Base-by-base conservation (phyloP, 1,139 yeast genomes). In the Tardiomyces blankii region DNA sequence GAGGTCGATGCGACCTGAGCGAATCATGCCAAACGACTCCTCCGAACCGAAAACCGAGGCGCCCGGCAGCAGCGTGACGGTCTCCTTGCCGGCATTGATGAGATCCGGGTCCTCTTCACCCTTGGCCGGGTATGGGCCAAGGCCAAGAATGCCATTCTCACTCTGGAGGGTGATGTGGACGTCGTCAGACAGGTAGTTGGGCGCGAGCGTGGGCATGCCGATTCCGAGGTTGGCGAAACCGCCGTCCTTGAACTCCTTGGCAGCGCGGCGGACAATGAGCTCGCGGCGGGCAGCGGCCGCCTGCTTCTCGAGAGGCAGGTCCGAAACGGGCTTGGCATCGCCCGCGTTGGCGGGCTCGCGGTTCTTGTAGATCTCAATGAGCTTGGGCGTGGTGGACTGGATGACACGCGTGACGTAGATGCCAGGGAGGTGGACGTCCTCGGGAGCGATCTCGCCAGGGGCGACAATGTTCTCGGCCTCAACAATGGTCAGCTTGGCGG, bases 81-180 rank as follows among this genome's bases (percentile, higher is more conserved):
- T 70, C 59, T 73, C 77, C 52, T 73, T 73, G 38, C 78, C 77
- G 25, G 78, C 77, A 52, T 73, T 73, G 49, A 73, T 70, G 51
- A 70, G 50, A 49, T 73, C 78, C 4, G 77, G 66, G 51, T 72
- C 75, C 45, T 68, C 75, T 51, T 70, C 59, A 18, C 72, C 75
- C 44, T 55, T 55, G 23, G 56, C 51, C 14, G 78, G 78, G 56
- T 70, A 72, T 19, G 73, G 72, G 8, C 77, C 78, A 43, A 73
- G 62, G 3, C 77, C 77, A 18, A 73, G 63, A 42, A 73, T 62
- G 40, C 78, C 77, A 53, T 73, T 73, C 57, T 73, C 77, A 13
- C 73, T 67, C 56, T 73, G 76, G 46, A 73, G 61, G 3, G 66
- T 63, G 39, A 73, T 73, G 32, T 64, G 58, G 41, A 69, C 61